A percentile compares a stretch with the other conserved stretches of the same genome.
Evolutionary conservation across 176 grass and related monocot species (phyloP).

Genomic region (Juncus inflexus): DNA sequence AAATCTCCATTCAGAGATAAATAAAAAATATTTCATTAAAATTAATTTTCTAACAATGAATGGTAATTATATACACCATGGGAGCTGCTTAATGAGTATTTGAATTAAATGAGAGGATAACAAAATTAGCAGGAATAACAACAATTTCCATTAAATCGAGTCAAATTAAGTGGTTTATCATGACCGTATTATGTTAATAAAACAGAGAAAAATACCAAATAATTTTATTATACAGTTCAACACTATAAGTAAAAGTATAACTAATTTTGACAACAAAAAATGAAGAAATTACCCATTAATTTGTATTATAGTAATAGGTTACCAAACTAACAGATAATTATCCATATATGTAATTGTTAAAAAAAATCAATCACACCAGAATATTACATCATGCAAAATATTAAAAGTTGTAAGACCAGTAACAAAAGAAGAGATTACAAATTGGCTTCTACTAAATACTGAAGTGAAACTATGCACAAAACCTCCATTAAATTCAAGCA

Average conservation of each 20-base stretch:
- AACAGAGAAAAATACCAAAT: background rate
- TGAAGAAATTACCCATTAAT: no score
- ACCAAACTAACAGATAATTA: background rate
- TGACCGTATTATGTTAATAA: constrained; percentile 1
- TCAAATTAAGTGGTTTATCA: background rate
- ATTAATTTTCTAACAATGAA: background rate
- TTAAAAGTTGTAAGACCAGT: no score
- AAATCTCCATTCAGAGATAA: background rate
- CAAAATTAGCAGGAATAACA: background rate
- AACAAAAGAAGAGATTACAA: no score
- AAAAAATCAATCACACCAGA: no score
- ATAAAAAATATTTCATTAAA: background rate
- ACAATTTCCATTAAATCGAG: background rate
- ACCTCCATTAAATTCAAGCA: background rate
- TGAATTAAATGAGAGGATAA: background rate
- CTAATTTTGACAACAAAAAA: no score
- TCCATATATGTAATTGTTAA: no score
- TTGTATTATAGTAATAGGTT: background rate
- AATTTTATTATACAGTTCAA: background rate
- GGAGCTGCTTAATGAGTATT: background rate
- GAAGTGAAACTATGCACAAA: no score
- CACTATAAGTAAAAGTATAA: no score
- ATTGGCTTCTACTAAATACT: no score
- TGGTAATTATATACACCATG: background rate
- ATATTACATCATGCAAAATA: no score